Base-by-base conservation (phyloP, 176 grass and related monocot genomes). In the Aegilops bicornis region DNA sequence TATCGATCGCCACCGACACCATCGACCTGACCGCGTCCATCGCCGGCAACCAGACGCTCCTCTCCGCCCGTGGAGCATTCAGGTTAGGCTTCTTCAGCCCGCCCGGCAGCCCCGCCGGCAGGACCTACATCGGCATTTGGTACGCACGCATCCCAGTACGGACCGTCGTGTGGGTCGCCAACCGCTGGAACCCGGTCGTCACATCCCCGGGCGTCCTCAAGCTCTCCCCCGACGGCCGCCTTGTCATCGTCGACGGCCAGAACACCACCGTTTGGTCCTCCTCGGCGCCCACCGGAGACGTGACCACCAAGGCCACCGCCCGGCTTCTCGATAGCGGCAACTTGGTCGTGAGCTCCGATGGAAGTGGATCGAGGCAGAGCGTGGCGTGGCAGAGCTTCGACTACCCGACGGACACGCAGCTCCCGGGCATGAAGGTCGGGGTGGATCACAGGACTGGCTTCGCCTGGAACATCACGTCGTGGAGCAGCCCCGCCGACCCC, bases 31-130 rank as follows among this genome's bases (percentile, higher is more conserved):
- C 24, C 71, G 62, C 30, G 37, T 62, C 84, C 32, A 32, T 95
- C 70, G 23, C 40, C 58, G 48, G 79, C 56, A 79, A 90, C 37
- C 78, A 91, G 83, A 89, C 89, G 30, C 86, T 95, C 58, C n/a
- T 91, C 71, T 95, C 94, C 16, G 59, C 83, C 9, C 62, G 75
- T 19, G 81, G 78, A 15, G 42, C 85, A 29, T 95, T 91, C 71
- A 5, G 78, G 64, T 84, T 95, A 10, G 84, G 94, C 16, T 95
- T 95, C 89, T 93, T 95, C 89, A 77, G 2, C 68, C 84, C 39
- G 19, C 61, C 60, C 15, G 85, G 61, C 47, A 48, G n/a, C 42
- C 25, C 37, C 10, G 85, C 36, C 17, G 17, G 79, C 63, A 35
- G 82, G 58, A 64, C 64, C 85, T 90, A 86, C 70, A 64, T 90